Evolutionary conservation across 2,329 filamentous ascomycete genomes (phyloP).

Genomic region (Meredithiella fracta): DNA sequence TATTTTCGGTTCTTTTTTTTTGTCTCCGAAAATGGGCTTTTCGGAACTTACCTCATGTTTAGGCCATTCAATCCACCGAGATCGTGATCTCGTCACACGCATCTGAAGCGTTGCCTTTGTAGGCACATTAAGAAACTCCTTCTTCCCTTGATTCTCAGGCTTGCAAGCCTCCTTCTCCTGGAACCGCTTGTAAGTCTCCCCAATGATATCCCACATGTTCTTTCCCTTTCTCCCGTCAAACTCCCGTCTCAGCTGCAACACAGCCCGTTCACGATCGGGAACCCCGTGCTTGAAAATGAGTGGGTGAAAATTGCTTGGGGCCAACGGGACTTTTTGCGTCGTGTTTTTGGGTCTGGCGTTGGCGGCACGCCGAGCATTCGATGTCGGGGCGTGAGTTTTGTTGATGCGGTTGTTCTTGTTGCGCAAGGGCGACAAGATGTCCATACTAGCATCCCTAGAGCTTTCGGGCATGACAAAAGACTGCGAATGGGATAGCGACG

Average conservation of each 20-base stretch:
- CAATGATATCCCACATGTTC: conserved; percentile 42
- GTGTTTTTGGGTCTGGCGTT: conserved; percentile 1
- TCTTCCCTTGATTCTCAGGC: background rate
- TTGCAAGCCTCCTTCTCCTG: background rate
- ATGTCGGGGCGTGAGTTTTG: background rate
- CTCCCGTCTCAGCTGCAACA: conserved; percentile 33
- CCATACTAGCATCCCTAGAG: background rate
- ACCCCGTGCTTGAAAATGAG: conserved; percentile 29
- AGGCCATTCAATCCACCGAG: conserved; percentile 34
- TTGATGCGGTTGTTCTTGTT: background rate
- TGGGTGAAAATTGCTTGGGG: conserved; percentile 13
- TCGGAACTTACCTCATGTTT: conserved; percentile 30
- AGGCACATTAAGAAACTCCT: conserved; percentile 22
- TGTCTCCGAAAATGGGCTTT: background rate
- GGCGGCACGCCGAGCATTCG: background rate
- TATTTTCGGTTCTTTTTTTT: too few species aligned
- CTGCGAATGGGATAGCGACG: background rate
- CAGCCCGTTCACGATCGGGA: conserved; percentile 31
- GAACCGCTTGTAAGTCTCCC: conserved; percentile 24
- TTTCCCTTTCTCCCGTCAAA: conserved; percentile 33
- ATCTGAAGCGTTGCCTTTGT: conserved; percentile 39
- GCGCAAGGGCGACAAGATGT: background rate
- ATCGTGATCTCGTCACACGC: conserved; percentile 35
- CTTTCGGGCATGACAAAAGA: background rate
- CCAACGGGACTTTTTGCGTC: background rate